Conservation (phyloP, 768 basidiomycete species). For the Candolleomyces efflorescens region DNA sequence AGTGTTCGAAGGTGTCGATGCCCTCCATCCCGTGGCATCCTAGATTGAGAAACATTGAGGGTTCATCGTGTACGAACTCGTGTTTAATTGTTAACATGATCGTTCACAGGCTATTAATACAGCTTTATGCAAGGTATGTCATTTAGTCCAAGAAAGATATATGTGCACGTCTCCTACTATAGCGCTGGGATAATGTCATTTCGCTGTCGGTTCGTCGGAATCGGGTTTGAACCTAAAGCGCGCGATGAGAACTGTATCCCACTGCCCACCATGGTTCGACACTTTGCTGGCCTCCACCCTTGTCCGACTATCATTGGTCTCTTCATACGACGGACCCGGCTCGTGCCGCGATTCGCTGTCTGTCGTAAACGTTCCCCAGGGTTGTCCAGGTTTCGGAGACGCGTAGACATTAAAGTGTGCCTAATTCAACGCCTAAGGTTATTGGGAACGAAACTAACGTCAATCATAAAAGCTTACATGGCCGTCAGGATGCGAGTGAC, state of each 20-base stretch:
- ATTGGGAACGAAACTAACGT: conserved; percentile 1
- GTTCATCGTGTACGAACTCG: background rate
- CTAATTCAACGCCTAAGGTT: conserved; percentile 21
- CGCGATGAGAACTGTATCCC: conserved; percentile 61
- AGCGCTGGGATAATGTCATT: background rate
- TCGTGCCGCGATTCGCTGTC: conserved; percentile 42
- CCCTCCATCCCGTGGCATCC: too few species aligned
- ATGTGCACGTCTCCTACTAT: background rate
- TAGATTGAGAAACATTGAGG: too few species aligned
- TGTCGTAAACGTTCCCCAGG: conserved; percentile 74
- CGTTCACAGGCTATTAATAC: background rate
- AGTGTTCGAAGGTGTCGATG: too few species aligned
- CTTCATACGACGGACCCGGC: conserved; percentile 44
- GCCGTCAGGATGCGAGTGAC: conserved; percentile 54
- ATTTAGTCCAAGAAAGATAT: background rate
- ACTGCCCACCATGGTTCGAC: conserved; percentile 28
- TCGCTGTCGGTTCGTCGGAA: conserved; percentile 45
- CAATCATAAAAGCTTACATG: conserved; percentile 24
- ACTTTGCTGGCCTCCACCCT: conserved; percentile 17
- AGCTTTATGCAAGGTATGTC: background rate
- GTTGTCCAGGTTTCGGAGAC: conserved; percentile 44
- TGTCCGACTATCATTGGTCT: conserved; percentile 25
- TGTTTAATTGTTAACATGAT: background rate
- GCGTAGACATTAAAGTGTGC: conserved; percentile 70
- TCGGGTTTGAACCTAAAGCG: conserved; percentile 66